phyloP scores from a whole-genome alignment of 2,329 filamentous ascomycete species.

The Biscogniauxia sp. region DNA sequence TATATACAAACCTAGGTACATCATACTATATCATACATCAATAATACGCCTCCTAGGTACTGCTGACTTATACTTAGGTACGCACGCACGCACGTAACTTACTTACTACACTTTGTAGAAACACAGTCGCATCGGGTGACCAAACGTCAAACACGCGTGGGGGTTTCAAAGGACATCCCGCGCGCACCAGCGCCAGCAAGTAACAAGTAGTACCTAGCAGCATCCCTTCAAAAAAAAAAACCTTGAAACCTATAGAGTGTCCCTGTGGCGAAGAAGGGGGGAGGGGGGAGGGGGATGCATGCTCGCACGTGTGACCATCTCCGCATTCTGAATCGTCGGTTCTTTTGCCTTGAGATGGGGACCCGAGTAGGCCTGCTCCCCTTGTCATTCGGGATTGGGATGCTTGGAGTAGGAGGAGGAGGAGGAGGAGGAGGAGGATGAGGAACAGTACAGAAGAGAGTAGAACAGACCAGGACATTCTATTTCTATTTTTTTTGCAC shows the following conservation, averaged over 20 bases:
- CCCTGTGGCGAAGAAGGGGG: not conserved
- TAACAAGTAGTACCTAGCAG: not conserved
- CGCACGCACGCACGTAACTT: not conserved
- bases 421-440: too few species aligned
- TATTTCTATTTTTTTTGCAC: too few species aligned
- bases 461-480: too few species aligned
- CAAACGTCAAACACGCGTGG: not conserved
- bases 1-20: too few species aligned
- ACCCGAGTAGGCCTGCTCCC: not conserved
- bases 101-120: not conserved
- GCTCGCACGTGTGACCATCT: not conserved
- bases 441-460: too few species aligned
- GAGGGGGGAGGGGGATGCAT: not conserved
- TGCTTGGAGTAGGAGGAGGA: not conserved
- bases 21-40: too few species aligned
- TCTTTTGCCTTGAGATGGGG: not conserved
- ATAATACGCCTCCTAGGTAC: too few species aligned
- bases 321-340: not conserved
- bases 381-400: not conserved
- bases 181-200: not conserved
- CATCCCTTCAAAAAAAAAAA: not conserved
- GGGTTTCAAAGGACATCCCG: not conserved
- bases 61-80: not conserved
- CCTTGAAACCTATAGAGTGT: not conserved
- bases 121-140: not conserved